Conservation (phyloP, 352 stramenopile genomes). For the Aphanomyces cochlioides region DNA sequence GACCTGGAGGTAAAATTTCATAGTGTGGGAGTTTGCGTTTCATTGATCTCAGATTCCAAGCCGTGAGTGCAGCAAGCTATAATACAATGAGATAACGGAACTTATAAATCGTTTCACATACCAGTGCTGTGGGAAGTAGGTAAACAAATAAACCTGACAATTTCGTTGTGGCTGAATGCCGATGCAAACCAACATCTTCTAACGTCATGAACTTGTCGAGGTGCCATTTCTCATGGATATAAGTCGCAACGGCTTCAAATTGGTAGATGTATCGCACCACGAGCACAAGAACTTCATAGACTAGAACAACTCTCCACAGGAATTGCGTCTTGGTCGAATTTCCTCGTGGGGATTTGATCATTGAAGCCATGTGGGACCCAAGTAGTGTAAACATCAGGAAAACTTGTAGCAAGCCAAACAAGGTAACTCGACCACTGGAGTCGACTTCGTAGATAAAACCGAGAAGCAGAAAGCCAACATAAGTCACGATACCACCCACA, state of each 20-base stretch:
- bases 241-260: conserved; percentile 62
- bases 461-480: conserved; percentile 70
- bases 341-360: conserved; percentile 51
- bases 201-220: conserved; percentile 52
- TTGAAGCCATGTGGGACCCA: conserved; percentile 66
- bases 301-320: conserved; percentile 66
- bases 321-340: conserved; percentile 46
- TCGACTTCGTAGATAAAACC: conserved; percentile 63
- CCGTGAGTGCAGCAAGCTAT: conserved; percentile 64
- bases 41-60: conserved; percentile 79
- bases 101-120: not conserved
- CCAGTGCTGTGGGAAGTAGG: conserved; percentile 59
- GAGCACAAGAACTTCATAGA: conserved; percentile 67
- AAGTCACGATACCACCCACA: conserved; percentile 58
- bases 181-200: conserved; percentile 62
- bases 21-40: conserved; percentile 61
- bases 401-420: conserved; percentile 60
- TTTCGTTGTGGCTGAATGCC: conserved; percentile 40
- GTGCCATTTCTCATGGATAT: conserved; percentile 64
- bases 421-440: conserved; percentile 54
- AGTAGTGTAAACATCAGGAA: conserved; percentile 62
- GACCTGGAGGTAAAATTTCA: conserved; percentile 41
- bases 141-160: conserved; percentile 79
- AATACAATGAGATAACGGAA: not conserved
- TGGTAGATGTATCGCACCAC: conserved; percentile 76